A percentile compares a stretch with the other conserved stretches of the same genome.
Conservation (phyloP, 805 yeast species). For the Suhomyces sp. region DNA sequence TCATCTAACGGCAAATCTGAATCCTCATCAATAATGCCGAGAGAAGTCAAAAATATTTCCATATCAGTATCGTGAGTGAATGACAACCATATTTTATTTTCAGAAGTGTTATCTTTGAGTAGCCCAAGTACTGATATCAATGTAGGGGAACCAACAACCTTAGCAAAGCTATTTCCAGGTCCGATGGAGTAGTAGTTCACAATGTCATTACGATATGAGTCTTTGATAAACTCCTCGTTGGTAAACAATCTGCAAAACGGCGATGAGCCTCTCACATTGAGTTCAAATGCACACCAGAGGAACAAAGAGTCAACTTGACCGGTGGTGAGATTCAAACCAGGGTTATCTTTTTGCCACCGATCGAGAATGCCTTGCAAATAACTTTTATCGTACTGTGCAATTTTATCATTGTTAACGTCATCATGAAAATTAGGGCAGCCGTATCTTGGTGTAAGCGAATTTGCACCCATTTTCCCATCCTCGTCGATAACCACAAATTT, state of each 20-base stretch:
- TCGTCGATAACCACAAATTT: slow-evolving; percentile 47
- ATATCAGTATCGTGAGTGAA: slow-evolving; percentile 17
- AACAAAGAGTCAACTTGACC: slow-evolving; percentile 10
- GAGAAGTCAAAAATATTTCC: slow-evolving; percentile 9
- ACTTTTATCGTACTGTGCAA: slow-evolving; percentile 16
- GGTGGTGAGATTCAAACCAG: slow-evolving; percentile 11
- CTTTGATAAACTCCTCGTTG: slow-evolving; percentile 12
- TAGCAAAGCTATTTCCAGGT: slow-evolving; percentile 12
- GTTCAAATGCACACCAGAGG: slow-evolving; percentile 15
- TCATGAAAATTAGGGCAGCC: slow-evolving; percentile 29
- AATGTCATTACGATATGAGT: slow-evolving; percentile 11
- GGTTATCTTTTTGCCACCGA: slow-evolving; percentile 13
- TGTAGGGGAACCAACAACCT: slow-evolving; percentile 8
- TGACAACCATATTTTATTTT: slow-evolving; percentile 13
- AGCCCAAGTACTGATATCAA: slow-evolving; percentile 11
- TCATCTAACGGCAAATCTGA: slow-evolving; percentile 9
- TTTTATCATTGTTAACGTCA: slow-evolving; percentile 13
- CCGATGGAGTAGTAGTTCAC: slow-evolving; percentile 12
- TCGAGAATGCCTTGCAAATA: slow-evolving; percentile 18
- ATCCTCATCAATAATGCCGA: slow-evolving; percentile 10
- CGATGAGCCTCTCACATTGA: slow-evolving; percentile 11
- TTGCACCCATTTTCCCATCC: slow-evolving; percentile 48
- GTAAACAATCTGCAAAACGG: slow-evolving; percentile 15
- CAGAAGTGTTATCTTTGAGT: slow-evolving; percentile 9
- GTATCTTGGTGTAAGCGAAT: slow-evolving; percentile 55